These are phyloP conservation scores for Alternaria metachromatica DNA, from an alignment of 2,329 filamentous ascomycete genomes.

Conservation along the genomic window DNA sequence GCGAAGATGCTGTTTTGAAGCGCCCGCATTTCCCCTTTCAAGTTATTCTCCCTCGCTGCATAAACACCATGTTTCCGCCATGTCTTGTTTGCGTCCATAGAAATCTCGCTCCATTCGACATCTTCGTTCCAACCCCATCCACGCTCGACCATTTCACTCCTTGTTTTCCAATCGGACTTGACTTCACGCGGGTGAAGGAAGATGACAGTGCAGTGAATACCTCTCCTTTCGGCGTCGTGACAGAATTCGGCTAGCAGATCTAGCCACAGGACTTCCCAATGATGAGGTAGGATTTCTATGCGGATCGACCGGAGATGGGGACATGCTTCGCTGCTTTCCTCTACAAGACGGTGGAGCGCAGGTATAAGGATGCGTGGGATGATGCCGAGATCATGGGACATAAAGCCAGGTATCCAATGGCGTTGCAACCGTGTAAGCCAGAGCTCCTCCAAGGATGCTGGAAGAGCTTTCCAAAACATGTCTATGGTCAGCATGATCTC, in stretches of 20 bases:
- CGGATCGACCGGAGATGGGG: not conserved
- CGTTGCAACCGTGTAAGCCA: not conserved
- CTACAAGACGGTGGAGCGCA: not conserved
- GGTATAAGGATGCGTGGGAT: not conserved
- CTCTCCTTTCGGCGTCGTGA: not conserved
- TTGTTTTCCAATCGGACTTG: not conserved
- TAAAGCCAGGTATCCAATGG: not conserved
- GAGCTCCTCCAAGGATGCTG: not conserved
- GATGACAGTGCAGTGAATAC: not conserved
- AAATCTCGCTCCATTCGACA: not conserved
- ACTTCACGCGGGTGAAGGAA: not conserved
- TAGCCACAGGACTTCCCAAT: not conserved
- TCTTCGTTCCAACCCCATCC: not conserved
- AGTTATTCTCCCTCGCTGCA: not conserved
- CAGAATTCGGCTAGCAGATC: not conserved
- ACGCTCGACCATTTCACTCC: not conserved
- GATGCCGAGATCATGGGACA: not conserved
- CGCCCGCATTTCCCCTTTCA: not conserved
- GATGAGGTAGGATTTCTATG: not conserved
- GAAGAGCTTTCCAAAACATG: not conserved
- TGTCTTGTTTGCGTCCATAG: not conserved
- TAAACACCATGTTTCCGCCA: not conserved
- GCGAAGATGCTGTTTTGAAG: not conserved
- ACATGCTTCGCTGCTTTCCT: not conserved
- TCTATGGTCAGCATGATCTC: not conserved